Evolutionary conservation across 2,329 filamentous ascomycete genomes (phyloP), one percentile per base, ranked within the genome.

Genomic region (Sporothrix phasma): DNA sequence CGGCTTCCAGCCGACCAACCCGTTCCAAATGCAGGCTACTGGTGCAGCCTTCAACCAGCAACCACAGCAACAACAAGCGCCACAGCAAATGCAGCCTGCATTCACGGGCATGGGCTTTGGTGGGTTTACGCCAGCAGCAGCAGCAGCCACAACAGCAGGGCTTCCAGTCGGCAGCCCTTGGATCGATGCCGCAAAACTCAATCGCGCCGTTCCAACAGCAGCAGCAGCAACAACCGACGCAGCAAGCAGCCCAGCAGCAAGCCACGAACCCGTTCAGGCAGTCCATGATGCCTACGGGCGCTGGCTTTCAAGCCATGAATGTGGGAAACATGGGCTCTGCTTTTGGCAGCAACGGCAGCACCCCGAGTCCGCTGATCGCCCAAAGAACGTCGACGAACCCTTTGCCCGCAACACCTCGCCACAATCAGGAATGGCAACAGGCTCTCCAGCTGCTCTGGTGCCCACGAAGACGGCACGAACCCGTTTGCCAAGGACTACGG

Each of bases 231-330:
- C 43, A 13, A 5, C 37, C 3, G 17, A 46, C 64, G 1, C 71
- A 73, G 68, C 63, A 61, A 69, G 79, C 78, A 74, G 66, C 65
- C 26, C 80, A 80, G 65, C 81, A 80, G 72, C 84, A 86, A 70
- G 86, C 80, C 24, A 96, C 92, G 7, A 99, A 99, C 73, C 94
- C 94, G 0, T 99, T 99, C 83, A 84, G 94, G 47, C 88, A 92
- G 72, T 97, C 93, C 1, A 93, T 93, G 86, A 79, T 96, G 77
- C 80, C 82, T 78, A 77, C 73, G 66, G 79, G 82, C n/a, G n/a
- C n/a, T 71, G 56, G 43, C 8, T 8, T 46, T n/a, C 76, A 77
- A n/a, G n/a, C n/a, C n/a, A n/a, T n/a, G n/a, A n/a, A n/a, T n/a
- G n/a, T n/a, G n/a, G n/a, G n/a, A 22, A 84, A 84, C 7, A 82